Conservation (phyloP, 495 filamentous ascomycete species). For the Annulohypoxylon nitens region DNA sequence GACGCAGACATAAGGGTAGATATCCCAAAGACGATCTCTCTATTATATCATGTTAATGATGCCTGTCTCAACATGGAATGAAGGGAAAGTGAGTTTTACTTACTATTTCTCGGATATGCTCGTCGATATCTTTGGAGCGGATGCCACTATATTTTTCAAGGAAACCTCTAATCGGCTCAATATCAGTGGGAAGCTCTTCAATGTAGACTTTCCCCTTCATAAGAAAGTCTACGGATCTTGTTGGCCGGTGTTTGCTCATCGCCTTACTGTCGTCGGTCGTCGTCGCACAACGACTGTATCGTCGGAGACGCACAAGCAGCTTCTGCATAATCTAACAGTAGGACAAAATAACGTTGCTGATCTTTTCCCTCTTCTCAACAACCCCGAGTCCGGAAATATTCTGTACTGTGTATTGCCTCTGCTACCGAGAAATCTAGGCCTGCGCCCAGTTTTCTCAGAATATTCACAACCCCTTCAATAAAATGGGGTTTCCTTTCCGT, state of each 20-base stretch:
- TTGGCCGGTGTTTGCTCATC: conserved; percentile 23
- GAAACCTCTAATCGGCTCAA: conserved; percentile 50
- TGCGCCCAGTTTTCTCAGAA: neutral
- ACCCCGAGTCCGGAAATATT: neutral
- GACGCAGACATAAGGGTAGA: conserved; percentile 66
- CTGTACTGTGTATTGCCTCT: neutral
- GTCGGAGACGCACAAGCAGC: conserved; percentile 27
- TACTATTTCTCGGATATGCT: conserved; percentile 64
- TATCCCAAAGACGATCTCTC: conserved; percentile 62
- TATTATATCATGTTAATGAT: conserved; percentile 30
- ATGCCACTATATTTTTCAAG: conserved; percentile 65
- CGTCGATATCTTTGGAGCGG: conserved; percentile 57
- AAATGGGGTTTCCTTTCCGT: neutral
- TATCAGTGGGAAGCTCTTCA: conserved; percentile 49
- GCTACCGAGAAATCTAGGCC: neutral
- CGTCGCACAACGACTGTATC: conserved; percentile 34
- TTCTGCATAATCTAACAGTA: conserved; percentile 27
- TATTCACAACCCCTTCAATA: neutral
- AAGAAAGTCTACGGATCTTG: conserved; percentile 30
- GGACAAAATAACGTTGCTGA: neutral
- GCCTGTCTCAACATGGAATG: neutral
- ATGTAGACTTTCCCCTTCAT: conserved; percentile 39
- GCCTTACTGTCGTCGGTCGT: conserved; percentile 1
- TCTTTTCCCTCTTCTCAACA: neutral
- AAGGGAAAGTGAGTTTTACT: conserved; percentile 20